Conservation (phyloP, 75 land plant genomes). For the Pinus tabuliformis region DNA sequence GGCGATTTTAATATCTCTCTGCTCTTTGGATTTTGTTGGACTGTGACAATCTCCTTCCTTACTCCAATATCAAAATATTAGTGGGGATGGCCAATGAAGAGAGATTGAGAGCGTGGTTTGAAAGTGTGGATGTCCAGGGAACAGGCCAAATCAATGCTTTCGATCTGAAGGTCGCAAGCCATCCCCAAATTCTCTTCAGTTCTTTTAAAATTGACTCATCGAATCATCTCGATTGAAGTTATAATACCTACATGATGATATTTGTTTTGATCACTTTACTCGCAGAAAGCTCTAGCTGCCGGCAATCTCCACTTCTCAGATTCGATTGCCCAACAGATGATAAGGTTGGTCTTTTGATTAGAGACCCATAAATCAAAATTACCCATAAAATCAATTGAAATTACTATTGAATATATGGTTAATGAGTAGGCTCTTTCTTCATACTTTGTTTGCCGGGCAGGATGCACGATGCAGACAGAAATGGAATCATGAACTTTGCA, state of each 20-base stretch:
- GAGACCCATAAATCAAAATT: not conserved
- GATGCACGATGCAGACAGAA: conserved; percentile 61
- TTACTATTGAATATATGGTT: conserved; percentile 2
- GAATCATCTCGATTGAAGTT: not conserved
- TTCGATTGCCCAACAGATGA: conserved; percentile 58
- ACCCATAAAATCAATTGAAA: not conserved
- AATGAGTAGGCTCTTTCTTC: not conserved
- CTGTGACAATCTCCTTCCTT: no score
- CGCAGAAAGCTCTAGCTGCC: conserved; percentile 44
- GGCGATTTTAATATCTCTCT: no score
- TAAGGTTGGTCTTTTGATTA: conserved; percentile 26
- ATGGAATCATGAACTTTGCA: conserved; percentile 59
- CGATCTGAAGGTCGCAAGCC: conserved; percentile 39
- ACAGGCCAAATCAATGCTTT: conserved; percentile 40
- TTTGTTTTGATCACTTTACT: not conserved
- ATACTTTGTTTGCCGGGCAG: conserved; percentile 19
- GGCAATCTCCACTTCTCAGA: conserved; percentile 45
- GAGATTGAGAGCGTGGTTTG: conserved; percentile 51
- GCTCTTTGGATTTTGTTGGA: no score
- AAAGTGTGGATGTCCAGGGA: conserved; percentile 49
- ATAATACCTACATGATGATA: not conserved
- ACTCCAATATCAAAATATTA: not conserved
- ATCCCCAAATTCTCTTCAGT: not conserved
- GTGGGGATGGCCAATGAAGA: conserved; percentile 19
- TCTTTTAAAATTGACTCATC: not conserved